Base-by-base conservation (phyloP, 2,329 filamentous ascomycete genomes). In the Claviceps pazoutovae region DNA sequence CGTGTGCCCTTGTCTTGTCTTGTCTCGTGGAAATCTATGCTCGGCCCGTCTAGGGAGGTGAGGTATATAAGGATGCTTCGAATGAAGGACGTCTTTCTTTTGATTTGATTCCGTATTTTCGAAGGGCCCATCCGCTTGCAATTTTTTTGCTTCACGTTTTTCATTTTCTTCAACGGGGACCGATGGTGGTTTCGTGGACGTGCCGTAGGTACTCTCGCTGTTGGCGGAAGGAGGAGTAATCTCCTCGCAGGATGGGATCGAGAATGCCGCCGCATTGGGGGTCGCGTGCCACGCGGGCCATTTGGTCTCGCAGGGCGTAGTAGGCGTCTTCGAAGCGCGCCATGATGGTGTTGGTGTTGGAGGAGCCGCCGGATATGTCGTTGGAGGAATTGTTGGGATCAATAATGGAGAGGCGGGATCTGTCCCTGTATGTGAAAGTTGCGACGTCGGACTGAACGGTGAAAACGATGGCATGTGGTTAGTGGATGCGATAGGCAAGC, bases 311-410 rank as follows among this genome's bases (percentile, higher is more conserved):
- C 16, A 95, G 67, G 2, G 65, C 64, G 9, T 71, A 61, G 61
- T 82, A 78, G 0, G 86, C 86, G 2, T 80, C 69, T 1, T 76
- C 71, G 64, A 98, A 97, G 13, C 75, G 73, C n/a, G 72, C 64
- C 57, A 87, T 71, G 48, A 96, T 86, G 8, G 78, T 71, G 0
- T 67, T 57, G 7, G 85, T 86, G 57, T 87, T 85, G 46, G 73
- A 76, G 0, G 89, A 93, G 9, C 90, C 90, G 9, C 89, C 89
- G 0, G 93, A 84, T 26, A 98, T 93, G 61, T 98, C 93, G 64
- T 97, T 97, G 26, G 75, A 71, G 0, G 79, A 65, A 53, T 87
- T 86, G 65, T 97, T 95, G 0, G 93, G 93, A 62, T 98, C 93
- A 53, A 95, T 84, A 60, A 98, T 95, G 8, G 84, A 86, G 1